Conservation (phyloP, 306 rosid species). For the Lathyrus oleraceus region DNA sequence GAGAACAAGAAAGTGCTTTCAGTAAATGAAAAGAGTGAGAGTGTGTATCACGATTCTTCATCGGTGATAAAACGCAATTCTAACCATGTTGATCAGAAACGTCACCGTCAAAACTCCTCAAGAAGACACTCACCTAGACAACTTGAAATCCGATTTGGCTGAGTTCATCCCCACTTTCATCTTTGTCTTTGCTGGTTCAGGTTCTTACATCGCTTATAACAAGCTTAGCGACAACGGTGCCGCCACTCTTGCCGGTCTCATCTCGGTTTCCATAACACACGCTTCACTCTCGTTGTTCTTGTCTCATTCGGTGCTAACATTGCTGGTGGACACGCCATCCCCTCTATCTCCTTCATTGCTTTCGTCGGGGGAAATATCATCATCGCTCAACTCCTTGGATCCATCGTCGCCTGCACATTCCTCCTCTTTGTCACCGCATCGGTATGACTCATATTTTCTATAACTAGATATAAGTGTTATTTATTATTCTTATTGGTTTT, state of each 20-base stretch:
- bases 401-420: constrained; percentile 65
- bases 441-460: constrained; percentile 37
- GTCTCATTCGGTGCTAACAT: constrained; percentile 74
- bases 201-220: constrained; percentile 79
- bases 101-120: constrained; percentile 66
- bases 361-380: constrained; percentile 85
- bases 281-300: constrained; percentile 78
- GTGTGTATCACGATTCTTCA: not conserved
- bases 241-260: constrained; percentile 62
- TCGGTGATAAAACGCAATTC: not conserved
- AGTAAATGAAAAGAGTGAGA: not conserved
- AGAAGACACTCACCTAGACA: constrained; percentile 64
- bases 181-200: constrained; percentile 89
- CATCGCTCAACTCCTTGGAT: constrained; percentile 85
- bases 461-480: too few relatives aligned
- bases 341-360: constrained; percentile 86
- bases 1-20: constrained; percentile 1
- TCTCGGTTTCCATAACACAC: constrained; percentile 72
- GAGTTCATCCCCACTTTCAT: constrained; percentile 87
- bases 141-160: constrained; percentile 66
- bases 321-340: constrained; percentile 95
- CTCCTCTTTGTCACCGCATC: constrained; percentile 57
- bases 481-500: too few relatives aligned
- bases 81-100: constrained; percentile 66
- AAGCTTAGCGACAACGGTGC: constrained; percentile 62